Conservation (phyloP, 1,284 basidiomycete species). For the Rhodotorula sp. region DNA sequence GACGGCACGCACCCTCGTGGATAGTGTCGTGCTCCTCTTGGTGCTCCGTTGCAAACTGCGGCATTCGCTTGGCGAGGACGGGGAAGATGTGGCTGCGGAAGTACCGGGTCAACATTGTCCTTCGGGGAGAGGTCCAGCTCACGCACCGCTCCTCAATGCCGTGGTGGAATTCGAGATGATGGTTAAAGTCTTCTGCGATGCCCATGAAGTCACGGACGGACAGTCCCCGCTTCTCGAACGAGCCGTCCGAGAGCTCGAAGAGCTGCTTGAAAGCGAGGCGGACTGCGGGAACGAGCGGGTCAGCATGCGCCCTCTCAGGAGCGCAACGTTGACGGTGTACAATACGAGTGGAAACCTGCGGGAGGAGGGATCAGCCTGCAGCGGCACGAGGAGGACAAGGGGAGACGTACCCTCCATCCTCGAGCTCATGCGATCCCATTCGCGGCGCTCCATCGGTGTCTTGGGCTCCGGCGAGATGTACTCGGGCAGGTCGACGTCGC, state of each 20-base stretch:
- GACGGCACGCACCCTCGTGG: slow-evolving; percentile 23
- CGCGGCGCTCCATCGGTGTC: slow-evolving; percentile 31
- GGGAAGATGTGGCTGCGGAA: slow-evolving; percentile 34
- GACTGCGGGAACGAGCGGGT: not conserved
- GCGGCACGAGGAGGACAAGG: not conserved
- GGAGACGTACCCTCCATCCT: slow-evolving; percentile 17
- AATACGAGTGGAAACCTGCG: slow-evolving; percentile 31
- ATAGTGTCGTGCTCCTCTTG: slow-evolving; percentile 39
- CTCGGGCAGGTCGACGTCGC: slow-evolving; percentile 18
- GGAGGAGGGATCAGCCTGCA: not conserved
- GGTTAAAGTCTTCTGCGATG: slow-evolving; percentile 26
- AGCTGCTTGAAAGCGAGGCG: slow-evolving; percentile 32
- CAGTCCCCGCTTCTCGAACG: slow-evolving; percentile 12
- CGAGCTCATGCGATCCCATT: slow-evolving; percentile 30
- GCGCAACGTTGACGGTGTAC: not conserved
- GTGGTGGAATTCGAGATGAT: slow-evolving; percentile 35
- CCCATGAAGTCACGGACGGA: slow-evolving; percentile 21
- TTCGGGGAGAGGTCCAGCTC: too few relatives aligned
- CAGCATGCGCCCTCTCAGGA: not conserved
- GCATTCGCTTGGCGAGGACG: slow-evolving; percentile 35
- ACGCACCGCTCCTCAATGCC: slow-evolving; percentile 36
- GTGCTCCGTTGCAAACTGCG: slow-evolving; percentile 35
- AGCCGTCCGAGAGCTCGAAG: slow-evolving; percentile 30
- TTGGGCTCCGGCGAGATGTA: slow-evolving; percentile 31
- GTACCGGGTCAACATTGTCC: not conserved